Base-by-base conservation (phyloP, 1,284 basidiomycete genomes). In the Blastosporella zonata region DNA sequence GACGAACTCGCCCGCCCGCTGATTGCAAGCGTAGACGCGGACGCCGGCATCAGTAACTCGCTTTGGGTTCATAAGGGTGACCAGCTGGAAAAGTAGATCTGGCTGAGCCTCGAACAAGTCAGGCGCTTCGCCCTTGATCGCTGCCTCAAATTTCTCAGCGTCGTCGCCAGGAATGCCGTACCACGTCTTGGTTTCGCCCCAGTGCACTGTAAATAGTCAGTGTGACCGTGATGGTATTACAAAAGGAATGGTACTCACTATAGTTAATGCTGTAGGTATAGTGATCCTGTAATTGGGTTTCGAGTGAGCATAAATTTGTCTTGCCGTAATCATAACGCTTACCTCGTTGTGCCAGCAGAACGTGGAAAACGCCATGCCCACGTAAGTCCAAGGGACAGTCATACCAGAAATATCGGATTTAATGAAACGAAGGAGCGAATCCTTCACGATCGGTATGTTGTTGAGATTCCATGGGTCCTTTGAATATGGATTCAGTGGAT, bases 271-370 rank as follows among this genome's bases (percentile, higher is more conserved):
- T 93, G 68, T 97, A 98, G 9, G 95, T 98, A 68, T 96, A 97
- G 71, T 99, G 97, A 71, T 99, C 97, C 84, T 90, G 29, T 8
- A 58, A 28, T 42, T 13, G 20, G 13, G 15, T 47, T 38, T 53
- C 59, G n/a, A 28, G 38, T 62, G 46, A 43, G 20, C 21, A n/a
- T 33, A 20, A 8, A 45, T 4, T 7, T 7, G 7, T 12, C 3
- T 3, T 6, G 29, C 13, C 13, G 28, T 31, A 50, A 27, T 27
- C 23, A 50, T 33, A 33, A 10, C 21, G 23, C 36, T 73, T 61
- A 87, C 87, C 81, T 99, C 97, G 66, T 99, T 99, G 71, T 99
- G 97, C 97, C 97, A 99, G 68, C 96, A 98, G 69, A 99, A 99
- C 1, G 97, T 96, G 8, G 95, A 97, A 68, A 99, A 98, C 38